Conservation (phyloP, 176 grass and related monocot species). For the bread wheat (Triticum aestivum) region IWGSC_CS_RefSeq_v2.1 NC_057797.1:677641186-677641685, state of each 20-base stretch:
- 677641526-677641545: conserved; percentile 8
- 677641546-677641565: not conserved
- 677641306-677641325: too few species aligned
- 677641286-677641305: too few species aligned
- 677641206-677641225: too few species aligned
- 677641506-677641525: conserved; percentile 54
- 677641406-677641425: not conserved
- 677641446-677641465: conserved; percentile 50
- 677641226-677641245: too few species aligned
- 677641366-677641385: too few species aligned
- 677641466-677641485: conserved; percentile 72
- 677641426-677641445: not conserved
- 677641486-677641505: conserved; percentile 69
- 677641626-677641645: conserved; percentile 29
- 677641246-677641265: too few species aligned
- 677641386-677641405: too few species aligned
- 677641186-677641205: not conserved
- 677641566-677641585: not conserved
- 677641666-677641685: conserved; percentile 60
- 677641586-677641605: not conserved
- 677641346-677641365: too few species aligned
- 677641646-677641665: conserved; percentile 56
- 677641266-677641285: too few species aligned
- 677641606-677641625: not conserved
- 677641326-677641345: too few species aligned